phyloP scores from a whole-genome alignment of 345 rosid species.

The Gossypium sturtianum region DNA sequence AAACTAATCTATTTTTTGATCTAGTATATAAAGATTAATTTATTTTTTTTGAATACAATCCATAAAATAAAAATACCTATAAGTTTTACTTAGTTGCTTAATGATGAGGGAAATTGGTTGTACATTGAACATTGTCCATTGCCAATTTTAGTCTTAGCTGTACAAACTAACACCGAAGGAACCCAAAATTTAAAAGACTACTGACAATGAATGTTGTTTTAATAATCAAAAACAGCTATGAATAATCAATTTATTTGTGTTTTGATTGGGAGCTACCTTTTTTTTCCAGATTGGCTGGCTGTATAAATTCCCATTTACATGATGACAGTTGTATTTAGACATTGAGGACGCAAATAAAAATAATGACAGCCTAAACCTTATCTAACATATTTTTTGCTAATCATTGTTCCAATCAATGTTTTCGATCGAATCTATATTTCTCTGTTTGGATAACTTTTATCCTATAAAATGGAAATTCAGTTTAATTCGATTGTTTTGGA shows the following conservation, averaged over 20 bases:
- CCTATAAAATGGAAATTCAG: too few species aligned
- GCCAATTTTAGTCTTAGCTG: not conserved
- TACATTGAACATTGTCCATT: not conserved
- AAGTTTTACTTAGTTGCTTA: not conserved
- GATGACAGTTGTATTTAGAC: not conserved
- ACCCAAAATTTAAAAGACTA: not conserved
- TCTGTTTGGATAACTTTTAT: not conserved
- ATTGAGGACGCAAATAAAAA: not conserved
- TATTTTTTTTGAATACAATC: too few species aligned
- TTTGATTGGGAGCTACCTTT: not conserved
- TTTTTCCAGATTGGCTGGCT: not conserved
- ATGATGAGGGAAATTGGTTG: not conserved
- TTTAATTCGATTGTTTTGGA: too few species aligned
- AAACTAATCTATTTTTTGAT: too few species aligned
- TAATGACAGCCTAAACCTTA: not conserved
- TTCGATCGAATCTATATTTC: not conserved
- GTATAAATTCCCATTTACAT: not conserved
- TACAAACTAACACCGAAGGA: not conserved
- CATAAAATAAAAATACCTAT: too few species aligned
- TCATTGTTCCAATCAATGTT: slow-evolving; percentile 1
- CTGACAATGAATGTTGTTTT: not conserved
- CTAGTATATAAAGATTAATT: too few species aligned
- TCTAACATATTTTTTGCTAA: not conserved
- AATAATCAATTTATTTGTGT: not conserved
- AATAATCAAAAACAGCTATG: not conserved